A percentile compares a stretch with the other conserved stretches of the same genome.
Evolutionary conservation across 768 basidiomycete species (phyloP).

Genomic region (Pleurotus salmoneostramineus): DNA sequence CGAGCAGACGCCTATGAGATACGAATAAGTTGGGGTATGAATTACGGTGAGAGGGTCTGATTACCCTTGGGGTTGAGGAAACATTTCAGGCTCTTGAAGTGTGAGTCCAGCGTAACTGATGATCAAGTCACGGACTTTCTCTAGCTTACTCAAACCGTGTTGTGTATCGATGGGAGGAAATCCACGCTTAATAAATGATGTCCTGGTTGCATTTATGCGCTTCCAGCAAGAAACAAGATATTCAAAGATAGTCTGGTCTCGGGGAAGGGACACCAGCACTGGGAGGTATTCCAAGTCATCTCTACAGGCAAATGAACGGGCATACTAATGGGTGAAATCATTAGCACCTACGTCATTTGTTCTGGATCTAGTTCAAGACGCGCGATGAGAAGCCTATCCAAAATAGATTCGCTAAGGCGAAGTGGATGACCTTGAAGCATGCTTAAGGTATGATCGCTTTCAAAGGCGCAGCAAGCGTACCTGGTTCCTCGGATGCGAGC

Average conservation of each 20-base stretch:
- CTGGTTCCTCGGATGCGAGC: slow-evolving; percentile 51
- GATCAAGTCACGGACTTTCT: slow-evolving; percentile 76
- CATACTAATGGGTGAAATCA: not conserved
- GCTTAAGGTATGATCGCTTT: not conserved
- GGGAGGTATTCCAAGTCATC: slow-evolving; percentile 74
- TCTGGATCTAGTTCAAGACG: slow-evolving; percentile 78
- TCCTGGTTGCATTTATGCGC: slow-evolving; percentile 58
- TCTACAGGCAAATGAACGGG: slow-evolving; percentile 28
- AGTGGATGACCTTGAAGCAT: slow-evolving; percentile 18
- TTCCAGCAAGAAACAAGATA: slow-evolving; percentile 93
- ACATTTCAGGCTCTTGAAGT: slow-evolving; percentile 92
- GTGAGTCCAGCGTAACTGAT: slow-evolving; percentile 88
- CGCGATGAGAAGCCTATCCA: slow-evolving; percentile 80
- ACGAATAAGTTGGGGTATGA: not conserved
- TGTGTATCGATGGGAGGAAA: slow-evolving; percentile 61
- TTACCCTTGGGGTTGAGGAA: slow-evolving; percentile 81
- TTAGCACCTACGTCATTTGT: slow-evolving; percentile 55
- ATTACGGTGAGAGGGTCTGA: not conserved
- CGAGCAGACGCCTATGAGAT: slow-evolving; percentile 56
- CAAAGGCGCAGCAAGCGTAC: slow-evolving; percentile 27
- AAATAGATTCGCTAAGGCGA: slow-evolving; percentile 51
- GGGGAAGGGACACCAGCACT: slow-evolving; percentile 73
- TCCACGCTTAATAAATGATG: slow-evolving; percentile 56
- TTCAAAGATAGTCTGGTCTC: slow-evolving; percentile 79
- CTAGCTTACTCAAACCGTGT: slow-evolving; percentile 57